These are phyloP conservation scores for Aureobasidium sp. DNA, from an alignment of 2,329 filamentous ascomycete genomes.

Conservation along the genomic window DNA sequence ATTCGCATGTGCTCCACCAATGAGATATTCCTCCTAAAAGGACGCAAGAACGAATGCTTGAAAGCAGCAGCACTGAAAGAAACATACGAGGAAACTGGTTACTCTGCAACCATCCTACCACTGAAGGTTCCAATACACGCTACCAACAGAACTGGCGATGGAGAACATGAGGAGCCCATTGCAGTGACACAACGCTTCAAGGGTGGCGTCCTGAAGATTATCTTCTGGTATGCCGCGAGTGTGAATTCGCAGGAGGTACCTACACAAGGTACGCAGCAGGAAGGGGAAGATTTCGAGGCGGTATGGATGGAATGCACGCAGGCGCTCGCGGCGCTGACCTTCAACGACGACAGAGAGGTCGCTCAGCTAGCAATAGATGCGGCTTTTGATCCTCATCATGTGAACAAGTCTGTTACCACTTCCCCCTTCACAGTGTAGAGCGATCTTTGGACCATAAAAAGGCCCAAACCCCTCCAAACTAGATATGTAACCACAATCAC, in stretches of 20 bases:
- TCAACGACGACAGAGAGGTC: background rate
- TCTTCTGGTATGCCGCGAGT: slow-evolving; percentile 10
- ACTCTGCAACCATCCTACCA: background rate
- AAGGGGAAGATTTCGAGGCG: slow-evolving; percentile 7
- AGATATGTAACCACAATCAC: too few relatives aligned
- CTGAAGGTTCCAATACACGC: background rate
- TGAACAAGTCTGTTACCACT: too few relatives aligned
- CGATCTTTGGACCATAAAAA: too few relatives aligned
- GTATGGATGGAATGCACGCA: background rate
- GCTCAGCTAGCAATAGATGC: background rate
- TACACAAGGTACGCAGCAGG: background rate
- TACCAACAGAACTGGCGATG: background rate
- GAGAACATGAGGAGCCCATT: background rate
- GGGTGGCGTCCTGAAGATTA: background rate
- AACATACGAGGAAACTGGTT: slow-evolving; percentile 15
- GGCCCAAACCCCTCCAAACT: too few relatives aligned
- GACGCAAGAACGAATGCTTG: slow-evolving; percentile 13
- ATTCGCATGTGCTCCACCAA: background rate
- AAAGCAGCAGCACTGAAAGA: slow-evolving; percentile 13
- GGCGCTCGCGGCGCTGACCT: background rate
- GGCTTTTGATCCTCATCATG: background rate
- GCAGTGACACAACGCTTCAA: background rate
- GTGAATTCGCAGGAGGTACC: background rate
- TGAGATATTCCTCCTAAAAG: slow-evolving; percentile 14
- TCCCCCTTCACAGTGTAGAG: too few relatives aligned